These are phyloP conservation scores for Paecilomyces fulvus DNA, from an alignment of 2,329 filamentous ascomycete species.

Conservation along the genomic window DNA sequence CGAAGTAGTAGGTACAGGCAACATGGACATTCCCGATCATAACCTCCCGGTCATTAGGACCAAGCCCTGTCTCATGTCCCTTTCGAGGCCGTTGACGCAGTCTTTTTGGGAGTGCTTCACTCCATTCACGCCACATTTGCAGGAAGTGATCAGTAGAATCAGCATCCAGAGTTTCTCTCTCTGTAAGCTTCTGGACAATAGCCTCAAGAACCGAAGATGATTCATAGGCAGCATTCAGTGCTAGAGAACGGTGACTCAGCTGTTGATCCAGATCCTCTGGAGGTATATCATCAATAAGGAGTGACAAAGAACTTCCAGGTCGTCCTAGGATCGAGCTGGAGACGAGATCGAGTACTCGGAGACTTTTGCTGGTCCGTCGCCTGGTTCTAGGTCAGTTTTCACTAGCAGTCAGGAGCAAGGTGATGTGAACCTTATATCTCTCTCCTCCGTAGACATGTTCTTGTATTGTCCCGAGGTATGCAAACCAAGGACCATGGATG, in stretches of 20 bases:
- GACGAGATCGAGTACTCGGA: constrained; percentile 41
- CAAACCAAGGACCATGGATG: constrained; percentile 50
- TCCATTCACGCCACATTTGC: too few relatives aligned
- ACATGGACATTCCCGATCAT: constrained; percentile 47
- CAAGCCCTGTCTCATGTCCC: not conserved
- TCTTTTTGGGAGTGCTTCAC: not conserved
- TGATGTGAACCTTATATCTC: not conserved
- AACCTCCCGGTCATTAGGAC: not conserved
- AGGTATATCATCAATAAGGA: too few relatives aligned
- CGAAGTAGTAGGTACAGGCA: constrained; percentile 51
- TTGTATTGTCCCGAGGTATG: constrained; percentile 30
- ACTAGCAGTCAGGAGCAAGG: not conserved
- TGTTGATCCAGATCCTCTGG: too few relatives aligned
- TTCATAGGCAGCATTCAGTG: too few relatives aligned
- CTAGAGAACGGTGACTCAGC: too few relatives aligned
- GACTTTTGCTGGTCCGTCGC: constrained; percentile 39
- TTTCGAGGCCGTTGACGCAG: not conserved
- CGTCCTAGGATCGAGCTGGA: constrained; percentile 43
- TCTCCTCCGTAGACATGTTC: not conserved
- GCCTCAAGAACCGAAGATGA: too few relatives aligned
- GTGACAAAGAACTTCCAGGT: constrained; percentile 26
- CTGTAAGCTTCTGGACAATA: too few relatives aligned
- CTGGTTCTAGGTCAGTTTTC: constrained; percentile 14
- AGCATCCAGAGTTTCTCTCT: too few relatives aligned
- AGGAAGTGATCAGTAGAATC: too few relatives aligned